Conservation (phyloP, 2,329 filamentous ascomycete species). For the Fusarium continuum region DNA sequence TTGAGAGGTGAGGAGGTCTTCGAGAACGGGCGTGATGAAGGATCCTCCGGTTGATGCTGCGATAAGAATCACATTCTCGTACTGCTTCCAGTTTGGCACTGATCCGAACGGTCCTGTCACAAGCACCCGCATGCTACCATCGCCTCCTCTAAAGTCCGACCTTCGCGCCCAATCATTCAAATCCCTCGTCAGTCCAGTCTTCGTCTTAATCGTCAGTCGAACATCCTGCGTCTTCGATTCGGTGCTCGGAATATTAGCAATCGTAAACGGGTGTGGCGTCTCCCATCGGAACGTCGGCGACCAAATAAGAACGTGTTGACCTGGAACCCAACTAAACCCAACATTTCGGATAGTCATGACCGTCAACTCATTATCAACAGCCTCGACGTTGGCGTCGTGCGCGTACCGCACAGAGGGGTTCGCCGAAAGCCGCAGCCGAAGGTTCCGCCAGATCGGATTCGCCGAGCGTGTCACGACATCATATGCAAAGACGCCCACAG, state of each 20-base stretch:
- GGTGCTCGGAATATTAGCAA: constrained; percentile 19
- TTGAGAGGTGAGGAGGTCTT: constrained; percentile 31
- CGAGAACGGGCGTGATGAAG: constrained; percentile 37
- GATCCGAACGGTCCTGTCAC: constrained; percentile 38
- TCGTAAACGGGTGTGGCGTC: constrained; percentile 41
- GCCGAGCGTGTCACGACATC: constrained; percentile 41
- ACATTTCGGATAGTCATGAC: constrained; percentile 34
- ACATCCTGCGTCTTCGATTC: constrained; percentile 30
- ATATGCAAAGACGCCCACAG: constrained; percentile 39
- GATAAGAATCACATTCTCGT: constrained; percentile 36
- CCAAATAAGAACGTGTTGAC: constrained; percentile 44
- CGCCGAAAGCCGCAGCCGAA: constrained; percentile 29
- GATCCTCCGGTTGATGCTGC: constrained; percentile 39
- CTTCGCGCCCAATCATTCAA: constrained; percentile 39
- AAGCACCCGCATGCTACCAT: constrained; percentile 28
- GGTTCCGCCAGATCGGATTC: constrained; percentile 41
- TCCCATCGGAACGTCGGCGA: constrained; percentile 37
- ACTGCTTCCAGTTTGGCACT: constrained; percentile 39
- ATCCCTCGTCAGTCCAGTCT: constrained; percentile 33
- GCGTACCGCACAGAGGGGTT: constrained; percentile 27
- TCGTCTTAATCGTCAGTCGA: constrained; percentile 38
- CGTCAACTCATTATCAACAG: constrained; percentile 36
- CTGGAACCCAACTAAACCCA: constrained; percentile 36
- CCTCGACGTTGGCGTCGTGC: constrained; percentile 27
- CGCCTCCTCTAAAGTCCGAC: constrained; percentile 11